Base-by-base conservation (phyloP, 2,329 filamentous ascomycete species). In the Lasiodiplodia citricola region DNA sequence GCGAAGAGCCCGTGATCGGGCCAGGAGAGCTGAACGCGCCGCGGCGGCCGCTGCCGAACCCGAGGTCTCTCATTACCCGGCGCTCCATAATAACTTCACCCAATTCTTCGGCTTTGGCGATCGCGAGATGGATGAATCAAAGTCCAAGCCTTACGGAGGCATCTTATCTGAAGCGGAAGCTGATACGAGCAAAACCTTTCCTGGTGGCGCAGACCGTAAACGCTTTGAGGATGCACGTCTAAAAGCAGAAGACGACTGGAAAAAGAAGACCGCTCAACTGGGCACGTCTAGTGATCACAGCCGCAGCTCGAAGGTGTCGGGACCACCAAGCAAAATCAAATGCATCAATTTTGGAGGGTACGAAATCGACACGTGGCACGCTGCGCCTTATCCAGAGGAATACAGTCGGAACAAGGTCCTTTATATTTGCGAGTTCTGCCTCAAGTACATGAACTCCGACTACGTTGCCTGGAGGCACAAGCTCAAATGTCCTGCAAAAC, bases 391-490 rank as follows among this genome's bases (percentile, higher is more conserved):
- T 78, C 96, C 96, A 0, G 96, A 97, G 78, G 96, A 99, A 81
- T 99, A 99, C 83, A 98, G 94, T 79, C 90, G 95, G 72, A 98
- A 99, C 77, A 91, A 93, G 37, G 92, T 97, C 47, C 87, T 99
- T n/a, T 98, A 97, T 81, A 98, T 99, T 71, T 99, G 96, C 85
- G 96, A 99, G 80, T 99, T 98, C 80, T 99, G 96, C 78, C 85
- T 99, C 70, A 99, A 98, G 81, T 99, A 99, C 83, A 97, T 99
- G 94, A 97, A 96, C 80, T 98, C 96, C 21, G 95, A 97, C 78
- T 98, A 97, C 75, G 96, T 99, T 35, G 95, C 96, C 16, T 98
- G 95, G 93, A 89, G 96, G 66, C 96, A 99, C 81, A 98, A 98
- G 80, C 80, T 86, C 74, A 99, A 99, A 83, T 99, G 96, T 74